Evolutionary conservation across 78 protist genomes (phyloP).

Genomic region (Dictyostelium purpureum): DNA sequence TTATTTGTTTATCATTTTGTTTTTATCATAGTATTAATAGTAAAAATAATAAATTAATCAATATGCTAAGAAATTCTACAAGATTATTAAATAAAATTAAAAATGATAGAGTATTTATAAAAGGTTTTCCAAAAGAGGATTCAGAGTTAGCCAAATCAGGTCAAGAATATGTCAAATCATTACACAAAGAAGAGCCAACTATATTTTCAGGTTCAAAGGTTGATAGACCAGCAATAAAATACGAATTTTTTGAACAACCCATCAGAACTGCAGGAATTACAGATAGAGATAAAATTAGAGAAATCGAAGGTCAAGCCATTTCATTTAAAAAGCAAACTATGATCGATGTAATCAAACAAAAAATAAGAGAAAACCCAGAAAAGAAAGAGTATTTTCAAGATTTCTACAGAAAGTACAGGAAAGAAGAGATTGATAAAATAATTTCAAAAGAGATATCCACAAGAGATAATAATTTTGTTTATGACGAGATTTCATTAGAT

Average conservation of each 20-base stretch:
- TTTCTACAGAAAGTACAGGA: not conserved
- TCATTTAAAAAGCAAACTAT: not conserved
- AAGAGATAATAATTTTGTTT: not conserved
- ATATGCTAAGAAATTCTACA: too few relatives aligned
- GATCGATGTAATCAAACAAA: not conserved
- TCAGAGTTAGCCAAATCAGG: too few relatives aligned
- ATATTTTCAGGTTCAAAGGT: not conserved
- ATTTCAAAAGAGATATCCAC: not conserved
- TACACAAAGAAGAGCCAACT: too few relatives aligned
- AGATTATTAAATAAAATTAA: too few relatives aligned
- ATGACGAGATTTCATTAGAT: slow-evolving; percentile 4
- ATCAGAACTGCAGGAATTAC: not conserved
- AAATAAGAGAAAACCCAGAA: not conserved
- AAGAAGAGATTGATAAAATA: not conserved
- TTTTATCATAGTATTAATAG: too few relatives aligned
- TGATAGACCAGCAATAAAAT: not conserved
- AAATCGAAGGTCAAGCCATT: not conserved
- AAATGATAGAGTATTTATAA: too few relatives aligned
- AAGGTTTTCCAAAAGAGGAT: too few relatives aligned
- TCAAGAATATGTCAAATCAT: too few relatives aligned
- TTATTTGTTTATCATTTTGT: too few relatives aligned
- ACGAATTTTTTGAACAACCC: not conserved
- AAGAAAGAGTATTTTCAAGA: not conserved
- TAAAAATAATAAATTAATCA: too few relatives aligned
- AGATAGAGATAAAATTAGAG: not conserved